A percentile compares a stretch with the other conserved stretches of the same genome.
Conservation (phyloP, 2,329 filamentous ascomycete species). For the Rutstroemia sydowiana region DNA sequence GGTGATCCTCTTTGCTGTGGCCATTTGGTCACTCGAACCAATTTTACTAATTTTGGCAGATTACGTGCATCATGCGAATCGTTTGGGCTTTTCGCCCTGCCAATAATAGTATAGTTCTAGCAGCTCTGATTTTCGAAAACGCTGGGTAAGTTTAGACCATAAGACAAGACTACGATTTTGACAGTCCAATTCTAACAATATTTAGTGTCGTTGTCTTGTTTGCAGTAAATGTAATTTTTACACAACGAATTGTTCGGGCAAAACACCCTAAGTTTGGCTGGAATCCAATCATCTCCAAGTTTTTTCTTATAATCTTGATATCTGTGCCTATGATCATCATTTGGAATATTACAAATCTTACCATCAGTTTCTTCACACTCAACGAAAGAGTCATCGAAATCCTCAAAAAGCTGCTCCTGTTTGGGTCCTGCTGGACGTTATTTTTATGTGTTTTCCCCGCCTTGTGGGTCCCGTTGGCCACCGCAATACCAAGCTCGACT, state of each 20-base stretch:
- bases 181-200: constrained; percentile 1
- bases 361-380: constrained; percentile 61
- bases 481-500: constrained; percentile 36
- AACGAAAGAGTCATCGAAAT: constrained; percentile 38
- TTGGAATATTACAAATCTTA: constrained; percentile 56
- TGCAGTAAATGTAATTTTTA: constrained; percentile 68
- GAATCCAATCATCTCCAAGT: constrained; percentile 43
- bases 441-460: constrained; percentile 50
- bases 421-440: constrained; percentile 10
- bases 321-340: constrained; percentile 52
- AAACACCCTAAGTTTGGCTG: constrained; percentile 65
- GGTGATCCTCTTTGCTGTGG: neutral
- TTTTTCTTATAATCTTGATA: constrained; percentile 51
- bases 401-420: constrained; percentile 29
- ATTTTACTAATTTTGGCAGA: neutral
- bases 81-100: constrained; percentile 47
- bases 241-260: constrained; percentile 66
- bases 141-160: neutral
- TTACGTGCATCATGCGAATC: constrained; percentile 40
- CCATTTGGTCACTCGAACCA: neutral
- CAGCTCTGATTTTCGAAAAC: constrained; percentile 16
- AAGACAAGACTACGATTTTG: neutral
- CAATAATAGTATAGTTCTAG: constrained; percentile 4
- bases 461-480: constrained; percentile 53
- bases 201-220: constrained; percentile 60